Evolutionary conservation across 768 basidiomycete genomes (phyloP), one percentile per base, ranked within the genome.

Genomic region (Leccinellum luteum): DNA sequence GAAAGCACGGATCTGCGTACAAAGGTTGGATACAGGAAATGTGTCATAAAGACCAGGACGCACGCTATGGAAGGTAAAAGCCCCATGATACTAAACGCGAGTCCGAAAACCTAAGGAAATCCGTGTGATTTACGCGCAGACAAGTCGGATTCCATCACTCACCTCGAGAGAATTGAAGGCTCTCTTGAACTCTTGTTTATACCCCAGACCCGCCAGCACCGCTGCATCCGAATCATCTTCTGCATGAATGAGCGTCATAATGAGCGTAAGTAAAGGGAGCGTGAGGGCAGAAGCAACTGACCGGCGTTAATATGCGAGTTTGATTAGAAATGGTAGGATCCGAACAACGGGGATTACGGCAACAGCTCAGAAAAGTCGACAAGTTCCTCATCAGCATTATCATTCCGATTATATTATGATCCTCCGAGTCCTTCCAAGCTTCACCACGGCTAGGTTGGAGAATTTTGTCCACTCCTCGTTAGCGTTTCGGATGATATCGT

Each of bases 61-160:
- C 58, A 82, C 68, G 85, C 81, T 47, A 87, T 85, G 1, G 86
- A 80, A 17, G 81, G 85, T 2, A 86, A 78, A 15, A 88, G 64
- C 0, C 87, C 86, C 52, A 88, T 85, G 57, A 87, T 84, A 4
- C 83, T 85, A 67, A 89, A 89, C 0, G 82, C 82, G 21, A 88
- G 76, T 1, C 87, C 86, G 58, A 88, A 87, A 12, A 86, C 82
- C 83, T 89, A 65, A 71, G 25, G 34, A 63, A 4, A 13, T 19
- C 13, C n/a, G 23, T 5, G 28, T 15, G 25, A 19, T 27, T 25
- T 45, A 25, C 6, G 23, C 23, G 3, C 13, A 12, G n/a, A 30
- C 13, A 31, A 13, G 14, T 19, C 19, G 4, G n/a, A 27, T 19
- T 10, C 6, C 14, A 43, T 43, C 19, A 51, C 57, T 45, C 45